A percentile compares a stretch with the other conserved stretches of the same genome.
phyloP scores from a whole-genome alignment of 768 basidiomycete species.

The Neoboletus magnificus region DNA sequence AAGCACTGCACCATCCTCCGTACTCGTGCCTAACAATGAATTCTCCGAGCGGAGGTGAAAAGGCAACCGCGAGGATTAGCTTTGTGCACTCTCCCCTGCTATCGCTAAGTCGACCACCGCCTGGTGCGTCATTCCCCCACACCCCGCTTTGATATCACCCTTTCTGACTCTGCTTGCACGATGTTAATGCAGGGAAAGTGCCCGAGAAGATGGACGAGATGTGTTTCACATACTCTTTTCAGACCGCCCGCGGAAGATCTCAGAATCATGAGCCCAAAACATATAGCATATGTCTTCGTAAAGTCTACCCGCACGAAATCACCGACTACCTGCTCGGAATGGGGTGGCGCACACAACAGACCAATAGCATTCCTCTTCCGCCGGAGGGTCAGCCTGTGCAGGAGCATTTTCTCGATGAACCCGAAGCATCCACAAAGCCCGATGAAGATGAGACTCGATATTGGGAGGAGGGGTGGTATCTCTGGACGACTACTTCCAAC shows the following conservation, averaged over 20 bases:
- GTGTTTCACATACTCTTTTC: conserved; percentile 61
- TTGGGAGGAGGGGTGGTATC: conserved; percentile 76
- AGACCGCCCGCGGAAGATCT: conserved; percentile 52
- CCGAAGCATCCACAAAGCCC: conserved; percentile 14
- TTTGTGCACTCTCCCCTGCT: conserved; percentile 26
- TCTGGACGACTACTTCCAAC: conserved; percentile 60
- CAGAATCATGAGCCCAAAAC: conserved; percentile 51
- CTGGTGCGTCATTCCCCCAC: conserved; percentile 13
- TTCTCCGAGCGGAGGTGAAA: conserved; percentile 13
- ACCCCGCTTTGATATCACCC: background rate
- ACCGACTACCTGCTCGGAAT: conserved; percentile 42
- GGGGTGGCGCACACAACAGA: conserved; percentile 40
- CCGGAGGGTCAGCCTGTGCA: conserved; percentile 56
- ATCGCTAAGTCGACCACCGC: conserved; percentile 23
- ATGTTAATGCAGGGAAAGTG: conserved; percentile 47
- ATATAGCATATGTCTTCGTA: conserved; percentile 59
- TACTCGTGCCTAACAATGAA: conserved; percentile 14
- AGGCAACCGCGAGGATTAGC: conserved; percentile 13
- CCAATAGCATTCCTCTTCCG: conserved; percentile 58
- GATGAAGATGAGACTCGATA: conserved; percentile 42
- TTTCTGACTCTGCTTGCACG: background rate
- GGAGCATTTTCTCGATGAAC: conserved; percentile 9
- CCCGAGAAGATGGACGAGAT: conserved; percentile 63
- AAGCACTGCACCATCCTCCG: background rate
- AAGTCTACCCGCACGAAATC: conserved; percentile 68